Base-by-base conservation (phyloP, 306 rosid genomes). In the Vachellia pachyceras region DNA sequence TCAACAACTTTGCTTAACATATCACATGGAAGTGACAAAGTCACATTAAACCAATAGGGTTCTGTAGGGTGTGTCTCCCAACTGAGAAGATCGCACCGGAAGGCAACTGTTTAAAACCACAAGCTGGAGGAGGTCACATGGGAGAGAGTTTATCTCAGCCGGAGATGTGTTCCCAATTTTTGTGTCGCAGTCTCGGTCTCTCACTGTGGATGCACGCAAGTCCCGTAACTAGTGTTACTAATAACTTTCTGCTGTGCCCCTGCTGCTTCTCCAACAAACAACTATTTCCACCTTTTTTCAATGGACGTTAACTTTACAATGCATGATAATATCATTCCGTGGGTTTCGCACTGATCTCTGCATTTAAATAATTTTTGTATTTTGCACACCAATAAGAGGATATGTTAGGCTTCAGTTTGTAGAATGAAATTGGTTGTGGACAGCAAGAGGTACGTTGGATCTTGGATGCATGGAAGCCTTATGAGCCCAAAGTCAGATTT, bases 1-100 rank as follows among this genome's bases (percentile, higher is more conserved):
- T 72, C 78, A 67, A 72, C 89, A 0, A 82, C 82, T 55, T 13
- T 72, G 23, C 20, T 71, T 33, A 39, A 71, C 70, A 61, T 47
- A 23, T 69, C 72, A 66, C 41, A 18, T 36, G 4, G 15, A 57
- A 22, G 12, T 7, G 7, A 46, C 14, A 33, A 29, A 7, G 75
- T 41, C 47, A 40, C 66, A 12, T 72, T n/a, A 11, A 44, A 1
- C 68, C 12, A 29, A 3, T 49, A 18, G 45, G 11, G 55, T 5
- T 37, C 4, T 18, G 72, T 39, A 18, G 42, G 72, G 46, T 22
- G 41, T 55, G 75, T 12, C 46, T 3, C 11, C 18, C 52, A 68
- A 41, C 9, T 44, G 17, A n/a, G 39, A 70, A 22, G 57, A 25
- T 13, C 75, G 39, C 58, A 70, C 55, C 9, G 17, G 22, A 6